Evolutionary conservation across 2,329 filamentous ascomycete genomes (phyloP).

Genomic region (Fusarium equiseti): DNA sequence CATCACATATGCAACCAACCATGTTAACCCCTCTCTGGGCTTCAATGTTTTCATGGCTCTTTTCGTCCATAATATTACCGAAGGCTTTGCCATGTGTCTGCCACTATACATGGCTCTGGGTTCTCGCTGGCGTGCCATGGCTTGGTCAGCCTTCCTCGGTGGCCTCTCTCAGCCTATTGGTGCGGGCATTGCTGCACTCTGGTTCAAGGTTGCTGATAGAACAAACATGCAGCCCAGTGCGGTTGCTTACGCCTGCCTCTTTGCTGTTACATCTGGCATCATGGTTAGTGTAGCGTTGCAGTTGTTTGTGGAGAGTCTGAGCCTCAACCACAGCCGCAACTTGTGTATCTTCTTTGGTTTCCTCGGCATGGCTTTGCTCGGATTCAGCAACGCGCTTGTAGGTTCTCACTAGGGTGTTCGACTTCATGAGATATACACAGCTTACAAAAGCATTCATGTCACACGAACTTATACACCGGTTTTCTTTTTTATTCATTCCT

Average conservation of each 20-base stretch:
- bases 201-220: conserved; percentile 78
- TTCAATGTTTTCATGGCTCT: conserved; percentile 94
- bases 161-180: conserved; percentile 90
- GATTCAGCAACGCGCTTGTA: conserved; percentile 86
- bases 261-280: conserved; percentile 90
- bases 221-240: conserved; percentile 63
- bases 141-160: conserved; percentile 85
- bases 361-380: conserved; percentile 87
- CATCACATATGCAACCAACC: conserved; percentile 96
- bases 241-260: conserved; percentile 82
- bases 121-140: conserved; percentile 83
- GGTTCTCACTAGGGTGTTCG: conserved; percentile 59
- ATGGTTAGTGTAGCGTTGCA: conserved; percentile 95
- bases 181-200: conserved; percentile 84
- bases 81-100: conserved; percentile 93
- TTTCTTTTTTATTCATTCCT: not conserved
- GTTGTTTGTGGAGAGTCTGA: conserved; percentile 87
- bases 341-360: conserved; percentile 86
- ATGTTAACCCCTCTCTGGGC: conserved; percentile 89
- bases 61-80: conserved; percentile 98
- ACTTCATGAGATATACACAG: not conserved
- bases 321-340: conserved; percentile 81
- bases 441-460: not conserved
- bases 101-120: conserved; percentile 92
- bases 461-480: not conserved